A percentile compares a stretch with the other conserved stretches of the same genome.
These are phyloP conservation scores for Rosa hybrid DNA, from an alignment of 331 rosid genomes.

Conservation along the genomic window DNA sequence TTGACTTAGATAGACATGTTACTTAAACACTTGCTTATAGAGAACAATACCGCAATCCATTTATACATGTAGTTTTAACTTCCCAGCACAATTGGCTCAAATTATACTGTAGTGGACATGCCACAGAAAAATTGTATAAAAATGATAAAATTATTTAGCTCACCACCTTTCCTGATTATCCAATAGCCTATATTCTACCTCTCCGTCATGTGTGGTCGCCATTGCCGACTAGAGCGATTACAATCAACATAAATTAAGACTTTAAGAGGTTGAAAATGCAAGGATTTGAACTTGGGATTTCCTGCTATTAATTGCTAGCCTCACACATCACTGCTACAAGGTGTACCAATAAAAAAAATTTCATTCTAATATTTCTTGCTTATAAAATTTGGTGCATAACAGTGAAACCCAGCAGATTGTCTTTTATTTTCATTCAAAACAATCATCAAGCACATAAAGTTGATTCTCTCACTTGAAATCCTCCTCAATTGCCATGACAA, in stretches of 20 bases:
- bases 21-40: not conserved
- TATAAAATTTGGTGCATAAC: not conserved
- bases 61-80: not conserved
- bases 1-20: not conserved
- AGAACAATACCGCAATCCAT: not conserved
- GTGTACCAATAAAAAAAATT: not conserved
- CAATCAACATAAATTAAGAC: not conserved
- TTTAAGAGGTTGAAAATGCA: not conserved
- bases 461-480: not conserved
- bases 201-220: not conserved
- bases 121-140: not conserved
- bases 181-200: not conserved
- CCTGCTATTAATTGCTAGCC: not conserved
- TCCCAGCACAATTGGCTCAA: not conserved
- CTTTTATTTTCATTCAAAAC: not conserved
- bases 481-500: not conserved
- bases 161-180: not conserved
- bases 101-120: not conserved
- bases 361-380: not conserved
- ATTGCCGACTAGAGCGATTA: not conserved
- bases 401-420: not conserved
- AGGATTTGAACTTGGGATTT: conserved; percentile 2
- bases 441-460: not conserved
- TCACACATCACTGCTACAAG: not conserved
- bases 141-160: not conserved